phyloP scores from a whole-genome alignment of 371 early-diverging fungal genomes.

The Dipsacomyces acuminosporus region DNA sequence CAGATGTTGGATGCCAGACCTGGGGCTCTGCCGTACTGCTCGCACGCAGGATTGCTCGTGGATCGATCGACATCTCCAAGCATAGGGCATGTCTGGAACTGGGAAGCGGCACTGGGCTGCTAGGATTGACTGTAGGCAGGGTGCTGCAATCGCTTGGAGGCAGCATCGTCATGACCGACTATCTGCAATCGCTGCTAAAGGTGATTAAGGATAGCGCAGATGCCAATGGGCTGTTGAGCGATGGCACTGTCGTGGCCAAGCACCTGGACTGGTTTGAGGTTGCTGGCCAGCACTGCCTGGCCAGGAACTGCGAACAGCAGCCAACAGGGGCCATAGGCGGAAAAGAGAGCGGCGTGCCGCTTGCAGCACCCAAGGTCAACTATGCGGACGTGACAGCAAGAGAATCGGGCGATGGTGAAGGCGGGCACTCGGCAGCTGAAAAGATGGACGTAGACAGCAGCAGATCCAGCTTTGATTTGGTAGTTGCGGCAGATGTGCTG shows the following conservation, averaged over 20 bases:
- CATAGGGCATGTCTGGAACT: slow-evolving; percentile 15
- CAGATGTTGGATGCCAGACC: slow-evolving; percentile 30
- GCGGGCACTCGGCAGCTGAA: background rate
- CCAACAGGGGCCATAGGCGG: background rate
- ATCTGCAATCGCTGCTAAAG: slow-evolving; percentile 14
- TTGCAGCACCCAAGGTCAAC: background rate
- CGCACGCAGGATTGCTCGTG: slow-evolving; percentile 21
- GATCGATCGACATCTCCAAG: slow-evolving; percentile 5
- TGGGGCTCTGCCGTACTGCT: slow-evolving; percentile 29
- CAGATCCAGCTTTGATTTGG: slow-evolving; percentile 6
- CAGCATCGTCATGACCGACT: slow-evolving; percentile 24
- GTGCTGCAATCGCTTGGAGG: background rate
- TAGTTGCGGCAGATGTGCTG: slow-evolving; percentile 33
- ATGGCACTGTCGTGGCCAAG: slow-evolving; percentile 1
- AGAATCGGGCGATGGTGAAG: no score
- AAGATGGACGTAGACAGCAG: slow-evolving; percentile 1
- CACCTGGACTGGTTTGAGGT: slow-evolving; percentile 22
- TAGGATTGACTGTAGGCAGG: slow-evolving; percentile 13
- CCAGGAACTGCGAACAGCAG: background rate
- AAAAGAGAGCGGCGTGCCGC: no score
- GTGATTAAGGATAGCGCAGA: slow-evolving; percentile 11
- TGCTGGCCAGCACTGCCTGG: background rate
- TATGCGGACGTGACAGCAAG: background rate
- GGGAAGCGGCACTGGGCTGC: slow-evolving; percentile 35
- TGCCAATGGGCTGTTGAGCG: slow-evolving; percentile 7